Evolutionary conservation across 2,329 filamentous ascomycete genomes (phyloP), one percentile per base, ranked within the genome.

Genomic region (Phialophora verrucosa): DNA sequence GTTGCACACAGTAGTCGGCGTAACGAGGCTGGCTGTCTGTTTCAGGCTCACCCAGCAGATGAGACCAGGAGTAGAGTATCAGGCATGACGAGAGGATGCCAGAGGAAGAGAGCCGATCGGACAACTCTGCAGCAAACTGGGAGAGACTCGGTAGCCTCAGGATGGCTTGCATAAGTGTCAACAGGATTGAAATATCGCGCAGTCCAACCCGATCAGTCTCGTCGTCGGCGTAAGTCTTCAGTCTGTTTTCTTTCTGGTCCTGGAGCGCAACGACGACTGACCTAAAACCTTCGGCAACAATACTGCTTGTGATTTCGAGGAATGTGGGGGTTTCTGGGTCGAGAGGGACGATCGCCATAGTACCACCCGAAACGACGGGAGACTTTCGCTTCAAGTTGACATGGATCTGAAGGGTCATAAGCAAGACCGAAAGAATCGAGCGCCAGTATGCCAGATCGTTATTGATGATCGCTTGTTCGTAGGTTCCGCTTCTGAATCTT

Each of bases 21-120:
- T 97, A 98, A 32, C 98, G 83, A 0, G 95, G 94, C 20, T 70
- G 64, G 25, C 67, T 58, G 75, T 98, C 94, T 31, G 89, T 88
- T 64, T 90, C 86, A 42, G 65, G 56, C 14, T 90, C 85, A 0
- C 90, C 86, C 27, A 98, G 84, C 71, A 90, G 88, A 77, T 98
- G 93, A 3, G 94, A 88, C 95, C 95, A 99, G 0, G 93, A 97
- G 78, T 94, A 98, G 4, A 99, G 84, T 38, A 91, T 92, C 5
- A 90, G 89, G 0, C 93, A 93, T 67, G 93, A 91, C 73, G 94
- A 91, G 54, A 92, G 85, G 0, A 90, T 89, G 69, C 91, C 88
- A 63, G 83, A 84, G 67, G 85, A 83, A n/a, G 84, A 79, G 62
- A 90, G 82, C 75, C 93, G 88, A 55, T 87, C 86, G 1, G 92